Evolutionary conservation across 139 green algal species (phyloP), one percentile per base, ranked within the genome.

Genomic region (Closterium sp.): DNA sequence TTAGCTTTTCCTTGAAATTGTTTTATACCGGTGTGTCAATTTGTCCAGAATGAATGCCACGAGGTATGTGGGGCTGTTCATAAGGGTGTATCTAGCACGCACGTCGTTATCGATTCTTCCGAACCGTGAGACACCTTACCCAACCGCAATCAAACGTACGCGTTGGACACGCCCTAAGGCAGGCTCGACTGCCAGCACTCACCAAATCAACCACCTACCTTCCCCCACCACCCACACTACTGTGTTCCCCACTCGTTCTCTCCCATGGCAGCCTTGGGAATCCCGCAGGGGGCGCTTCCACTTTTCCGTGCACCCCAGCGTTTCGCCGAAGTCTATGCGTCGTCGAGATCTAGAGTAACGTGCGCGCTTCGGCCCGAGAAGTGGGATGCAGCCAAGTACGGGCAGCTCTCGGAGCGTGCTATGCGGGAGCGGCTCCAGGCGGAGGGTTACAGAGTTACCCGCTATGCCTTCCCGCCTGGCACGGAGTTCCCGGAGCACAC

Each of bases 401-500:
- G 85, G 30, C 30, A 32, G 1, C 85, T 88, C 8, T 38, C 30
- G 8, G 85, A 88, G 85, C 32, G 31, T 55, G 33, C 85, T 33
- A 88, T 88, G 85, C 19, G 21, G 85, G 85, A 88, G 30, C 31
- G 33, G 85, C 85, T 88, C 30, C 33, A 43, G 33, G 33, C 33
- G 21, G 85, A 88, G 85, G 85, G 85, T n/a, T 88, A 88, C 32
- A 43, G 85, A 2, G 85, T 55, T 43, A 34, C 12, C 30, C 85
- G 85, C 8, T 88, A 88, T 55, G 85, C 9, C 31, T 88, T 88
- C 85, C 7, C 30, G 9, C 85, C 85, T 30, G 85, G 85, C 85
- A 88, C 85, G 31, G 85, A 38, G 85, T 88, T 88, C 33, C 30
- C 31, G 8, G 33, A 88, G 30, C 85, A 88, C 85, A 33, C 33